Conservation (phyloP, 441 rosid genomes). For the Euphorbia corollata region DNA sequence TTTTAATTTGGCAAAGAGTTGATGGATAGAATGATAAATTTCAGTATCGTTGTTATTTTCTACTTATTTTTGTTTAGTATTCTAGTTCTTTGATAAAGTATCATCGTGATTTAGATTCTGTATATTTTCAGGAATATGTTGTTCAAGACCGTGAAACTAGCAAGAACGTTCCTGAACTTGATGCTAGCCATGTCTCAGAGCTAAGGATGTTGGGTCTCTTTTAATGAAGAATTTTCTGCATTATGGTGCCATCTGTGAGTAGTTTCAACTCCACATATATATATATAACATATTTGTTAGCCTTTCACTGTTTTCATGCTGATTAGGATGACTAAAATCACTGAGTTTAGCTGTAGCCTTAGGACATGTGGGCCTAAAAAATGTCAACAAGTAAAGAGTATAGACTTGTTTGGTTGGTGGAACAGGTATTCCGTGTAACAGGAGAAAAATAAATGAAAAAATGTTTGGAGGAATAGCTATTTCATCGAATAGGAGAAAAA, state of each 20-base stretch:
- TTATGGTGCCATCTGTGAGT: constrained; percentile 24
- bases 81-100: not conserved
- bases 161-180: constrained; percentile 75
- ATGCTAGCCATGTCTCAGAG: constrained; percentile 76
- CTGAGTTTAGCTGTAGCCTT: no score
- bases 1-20: not conserved
- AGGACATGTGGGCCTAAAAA: no score
- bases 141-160: constrained; percentile 79
- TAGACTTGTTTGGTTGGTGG: no score
- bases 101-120: constrained; percentile 4
- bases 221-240: constrained; percentile 26
- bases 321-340: no score
- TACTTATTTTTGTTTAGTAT: not conserved
- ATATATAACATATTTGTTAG: not conserved
- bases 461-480: no score
- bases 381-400: no score
- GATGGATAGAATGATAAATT: not conserved
- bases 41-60: not conserved
- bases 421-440: no score
- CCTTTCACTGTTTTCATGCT: no score
- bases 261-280: constrained; percentile 5
- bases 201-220: constrained; percentile 92
- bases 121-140: constrained; percentile 62
- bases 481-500: no score
- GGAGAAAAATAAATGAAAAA: no score